Base-by-base conservation (phyloP, 371 early-diverging fungal species). In the Homolaphlyctis polyrhiza region DNA sequence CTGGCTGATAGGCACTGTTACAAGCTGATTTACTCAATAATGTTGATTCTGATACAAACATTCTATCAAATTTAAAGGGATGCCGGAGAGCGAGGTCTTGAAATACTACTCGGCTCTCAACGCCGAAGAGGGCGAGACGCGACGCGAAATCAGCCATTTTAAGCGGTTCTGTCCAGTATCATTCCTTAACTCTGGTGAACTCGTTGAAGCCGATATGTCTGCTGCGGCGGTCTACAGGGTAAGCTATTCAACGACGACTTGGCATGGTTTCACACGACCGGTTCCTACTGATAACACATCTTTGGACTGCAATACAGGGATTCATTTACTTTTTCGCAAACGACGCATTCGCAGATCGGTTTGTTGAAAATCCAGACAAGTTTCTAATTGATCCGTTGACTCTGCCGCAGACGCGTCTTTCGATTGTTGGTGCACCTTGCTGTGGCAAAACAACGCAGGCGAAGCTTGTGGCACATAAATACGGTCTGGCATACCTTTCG, bases 361-460 rank as follows among this genome's bases (percentile, higher is more conserved):
- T 81, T 59, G 55, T 71, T 8, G 29, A 61, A 1, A 74, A 78
- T 64, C 81, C 81, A 1, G 71, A 73, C 43, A 69, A 64, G 47
- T 81, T 71, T 58, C 64, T 81, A 21, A 34, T 59, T 16, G 54
- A 18, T 1, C 71, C 71, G n/a, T 73, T 75, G 2, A 47, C 30
- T 29, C 28, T 78, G 0, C 62, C 71, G 1, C 33, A 60, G 1
- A 32, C 74, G 32, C 58, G 50, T 1, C 32, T 77, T 33, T 69
- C 68, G 58, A 57, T 81, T 0, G 48, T 81, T 2, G 81, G 81
- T 23, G 74, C 74, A 14, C 78, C 79, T 4, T 65, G 70, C 33
- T 71, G 76, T 11, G 81, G 81, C 3, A 81, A 81, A 65, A 66
- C 81, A n/a, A 70, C 72, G 25, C 75, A 76, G 49, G 36, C 64